Evolutionary conservation across 495 filamentous ascomycete species (phyloP), one percentile per base, ranked within the genome.

Genomic region (Annulohypoxylon bovei): DNA sequence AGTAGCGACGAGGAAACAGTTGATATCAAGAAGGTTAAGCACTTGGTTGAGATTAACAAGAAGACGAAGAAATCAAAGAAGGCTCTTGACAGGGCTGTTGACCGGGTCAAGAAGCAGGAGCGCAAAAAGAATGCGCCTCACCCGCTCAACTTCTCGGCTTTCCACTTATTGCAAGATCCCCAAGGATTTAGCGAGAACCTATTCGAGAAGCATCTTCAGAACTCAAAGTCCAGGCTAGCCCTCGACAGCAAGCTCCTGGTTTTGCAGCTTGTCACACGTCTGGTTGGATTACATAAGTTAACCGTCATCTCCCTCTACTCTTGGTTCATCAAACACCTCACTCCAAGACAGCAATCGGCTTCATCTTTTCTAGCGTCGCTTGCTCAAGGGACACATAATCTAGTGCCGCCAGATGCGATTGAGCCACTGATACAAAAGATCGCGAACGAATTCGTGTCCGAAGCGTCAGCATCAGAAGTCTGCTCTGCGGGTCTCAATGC

Each of bases 391-490:
- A 92, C 93, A 9, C 95, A 99, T 77, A 90, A 90, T 67, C 84
- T 97, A 32, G 94, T 98, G 11, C 95, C 95, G 1, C 96, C 96
- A 1, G 95, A 99, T 81, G 91, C 89, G 4, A 86, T 99, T 18
- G 94, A 98, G 79, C 94, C 95, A 1, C 81, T 99, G 22, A 80
- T 99, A 14, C 90, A 92, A 77, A 98, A 97, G 82, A 98, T 99
- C 67, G 95, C 95, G 37, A 97, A 98, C 65, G 93, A 97, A 75
- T 99, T 99, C 75, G 95, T 99, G 6, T 97, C 93, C 0, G 95
- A 99, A 77, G 95, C 93, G 12, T 91, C 93, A 0, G 94, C 95
- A 5, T 84, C 92, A 14, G 93, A 98, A 80, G 93, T 98, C 42
- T 93, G 92, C 28, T 90, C 95, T 6, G 95, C 95, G 42, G 95